Conservation (phyloP, 2,329 filamentous ascomycete genomes). For the Neonectria sp. region DNA sequence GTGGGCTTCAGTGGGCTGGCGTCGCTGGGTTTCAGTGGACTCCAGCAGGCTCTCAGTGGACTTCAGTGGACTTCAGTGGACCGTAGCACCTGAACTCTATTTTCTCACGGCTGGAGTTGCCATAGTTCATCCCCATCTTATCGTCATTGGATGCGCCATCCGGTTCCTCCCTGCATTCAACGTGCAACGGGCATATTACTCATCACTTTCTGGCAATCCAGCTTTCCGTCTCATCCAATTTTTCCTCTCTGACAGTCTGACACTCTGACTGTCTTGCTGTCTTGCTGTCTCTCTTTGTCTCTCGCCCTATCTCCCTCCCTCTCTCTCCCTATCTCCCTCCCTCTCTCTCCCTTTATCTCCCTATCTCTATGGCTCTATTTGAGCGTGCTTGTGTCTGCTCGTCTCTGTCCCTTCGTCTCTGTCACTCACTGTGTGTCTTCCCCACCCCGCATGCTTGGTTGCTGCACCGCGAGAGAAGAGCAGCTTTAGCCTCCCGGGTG, state of each 20-base stretch:
- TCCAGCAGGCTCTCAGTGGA: background rate
- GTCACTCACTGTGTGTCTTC: background rate
- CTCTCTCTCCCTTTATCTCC: background rate
- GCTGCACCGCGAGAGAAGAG: conserved; percentile 1
- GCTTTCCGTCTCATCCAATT: background rate
- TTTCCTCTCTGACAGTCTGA: background rate
- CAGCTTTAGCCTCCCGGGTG: background rate
- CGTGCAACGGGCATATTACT: background rate
- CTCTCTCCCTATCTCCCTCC: background rate
- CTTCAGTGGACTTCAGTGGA: background rate
- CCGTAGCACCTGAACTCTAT: background rate
- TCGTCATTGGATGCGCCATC: background rate
- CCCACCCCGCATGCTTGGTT: background rate
- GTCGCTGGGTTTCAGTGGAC: background rate
- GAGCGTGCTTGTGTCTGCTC: background rate
- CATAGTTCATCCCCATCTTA: background rate
- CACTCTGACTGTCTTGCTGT: background rate
- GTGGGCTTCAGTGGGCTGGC: background rate
- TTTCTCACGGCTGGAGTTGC: background rate
- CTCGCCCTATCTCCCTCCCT: background rate
- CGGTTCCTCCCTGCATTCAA: conserved; percentile 1
- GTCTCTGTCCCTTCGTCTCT: background rate
- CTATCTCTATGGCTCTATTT: background rate
- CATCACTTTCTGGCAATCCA: conserved; percentile 6
- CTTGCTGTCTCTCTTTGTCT: background rate